Percentiles rank a stretch among this genome's conserved stretches.
Evolutionary conservation across 768 basidiomycete species (phyloP).

Genomic region (Lentinula sp.): DNA sequence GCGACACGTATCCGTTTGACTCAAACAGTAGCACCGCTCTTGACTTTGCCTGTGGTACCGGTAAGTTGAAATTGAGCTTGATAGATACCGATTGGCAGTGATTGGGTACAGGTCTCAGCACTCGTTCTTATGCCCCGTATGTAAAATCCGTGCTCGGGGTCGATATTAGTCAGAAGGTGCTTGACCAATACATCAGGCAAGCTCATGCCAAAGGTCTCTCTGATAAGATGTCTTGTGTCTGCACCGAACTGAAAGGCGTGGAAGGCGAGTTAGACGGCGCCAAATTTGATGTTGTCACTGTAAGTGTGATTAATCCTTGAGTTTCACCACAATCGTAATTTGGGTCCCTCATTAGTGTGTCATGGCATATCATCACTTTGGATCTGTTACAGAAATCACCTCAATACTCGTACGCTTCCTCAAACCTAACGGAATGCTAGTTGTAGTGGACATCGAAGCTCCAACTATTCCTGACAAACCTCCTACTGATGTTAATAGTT

Average conservation of each 20-base stretch:
- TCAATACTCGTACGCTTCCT: slow-evolving; percentile 47
- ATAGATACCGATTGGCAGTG: background rate
- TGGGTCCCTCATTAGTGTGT: slow-evolving; percentile 36
- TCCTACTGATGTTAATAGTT: background rate
- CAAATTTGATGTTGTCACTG: slow-evolving; percentile 67
- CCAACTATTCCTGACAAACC: background rate
- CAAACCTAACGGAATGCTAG: slow-evolving; percentile 53
- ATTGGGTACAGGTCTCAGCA: slow-evolving; percentile 45
- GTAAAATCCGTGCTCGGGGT: slow-evolving; percentile 63
- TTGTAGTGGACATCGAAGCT: slow-evolving; percentile 46
- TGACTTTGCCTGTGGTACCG: slow-evolving; percentile 76
- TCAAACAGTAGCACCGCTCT: slow-evolving; percentile 51
- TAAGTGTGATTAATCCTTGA: slow-evolving; percentile 26
- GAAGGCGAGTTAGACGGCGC: slow-evolving; percentile 42
- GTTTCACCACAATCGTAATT: background rate
- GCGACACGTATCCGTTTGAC: slow-evolving; percentile 41
- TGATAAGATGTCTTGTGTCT: slow-evolving; percentile 64
- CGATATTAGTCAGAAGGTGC: slow-evolving; percentile 69
- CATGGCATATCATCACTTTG: slow-evolving; percentile 63
- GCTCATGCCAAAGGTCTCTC: slow-evolving; percentile 57
- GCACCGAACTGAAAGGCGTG: slow-evolving; percentile 40
- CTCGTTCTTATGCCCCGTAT: slow-evolving; percentile 53
- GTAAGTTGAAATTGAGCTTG: slow-evolving; percentile 23
- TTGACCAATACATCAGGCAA: slow-evolving; percentile 58
- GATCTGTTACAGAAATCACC: slow-evolving; percentile 45